Base-by-base conservation (phyloP, 2,329 filamentous ascomycete species). In the Colletotrichum siamense region DNA sequence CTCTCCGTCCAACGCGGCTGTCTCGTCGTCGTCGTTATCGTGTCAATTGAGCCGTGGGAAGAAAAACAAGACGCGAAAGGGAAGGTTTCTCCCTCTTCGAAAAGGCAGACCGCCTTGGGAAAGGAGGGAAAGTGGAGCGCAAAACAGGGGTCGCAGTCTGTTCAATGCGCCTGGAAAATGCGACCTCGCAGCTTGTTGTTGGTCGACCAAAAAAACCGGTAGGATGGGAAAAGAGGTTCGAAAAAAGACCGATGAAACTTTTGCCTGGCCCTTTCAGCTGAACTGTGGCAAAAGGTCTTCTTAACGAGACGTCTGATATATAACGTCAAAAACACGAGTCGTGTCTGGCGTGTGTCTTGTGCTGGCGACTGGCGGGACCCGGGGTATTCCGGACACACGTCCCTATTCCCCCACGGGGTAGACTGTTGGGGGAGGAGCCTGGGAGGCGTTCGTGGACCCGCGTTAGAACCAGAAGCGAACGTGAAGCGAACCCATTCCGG, bases 321-420 rank as follows among this genome's bases (percentile, higher is more conserved):
- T 63, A 63, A 70, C 57, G 57, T 26, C 26, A 63, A 63, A 62
- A 63, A 49, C 36, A 49, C 68, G 68, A 70, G 24, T 70, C 68
- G 68, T 70, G 68, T 63, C 52, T 28, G 66, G 52, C 65, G 65
- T 30, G 34, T 32, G 36, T 63, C 34, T 49, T 34, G 18, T 61
- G 30, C 26, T 30, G 10, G 39, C 36, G n/a, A 52, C 44, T 22
- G 44, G 44, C 44, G 44, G 44, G 44, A 22, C 32, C 68, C 57
- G 68, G 68, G 68, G 68, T 52, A 63, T 63, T 62, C 57, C 57
- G 68, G 57, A 9, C 55, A 62, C 55, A 62, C 55, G 22, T 32
- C 55, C 55, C 68, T 49, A 26, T 24, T 63, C 68, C 68, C 68
- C 68, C 68, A 70, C 36, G 68, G 68, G 68, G 68, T 70, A 70